Evolutionary conservation across 176 grass and related monocot species (phyloP).

Genomic region (Ananas comosus): DNA sequence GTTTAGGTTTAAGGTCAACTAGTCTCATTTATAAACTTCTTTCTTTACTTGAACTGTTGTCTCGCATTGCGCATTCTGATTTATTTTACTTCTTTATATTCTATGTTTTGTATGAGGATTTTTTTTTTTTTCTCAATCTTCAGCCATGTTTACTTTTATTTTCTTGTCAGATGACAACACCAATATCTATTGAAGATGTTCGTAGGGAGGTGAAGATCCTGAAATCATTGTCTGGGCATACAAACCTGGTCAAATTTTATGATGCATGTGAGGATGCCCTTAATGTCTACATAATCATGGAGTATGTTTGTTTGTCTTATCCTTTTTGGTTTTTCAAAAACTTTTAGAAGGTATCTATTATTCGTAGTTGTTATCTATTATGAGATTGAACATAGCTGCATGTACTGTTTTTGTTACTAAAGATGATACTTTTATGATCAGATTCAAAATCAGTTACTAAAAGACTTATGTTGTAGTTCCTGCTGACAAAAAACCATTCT

Average conservation of each 20-base stretch:
- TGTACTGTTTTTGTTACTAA: not conserved
- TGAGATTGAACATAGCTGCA: not conserved
- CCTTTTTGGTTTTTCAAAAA: not conserved
- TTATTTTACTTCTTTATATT: not conserved
- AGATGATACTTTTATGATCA: not conserved
- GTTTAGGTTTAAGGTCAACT: too few species aligned
- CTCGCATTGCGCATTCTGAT: not conserved
- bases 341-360: not conserved
- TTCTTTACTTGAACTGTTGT: too few species aligned
- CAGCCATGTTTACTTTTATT: constrained; percentile 6
- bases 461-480: not conserved
- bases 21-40: too few species aligned
- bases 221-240: constrained; percentile 88
- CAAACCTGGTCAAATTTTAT: constrained; percentile 88
- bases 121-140: constrained; percentile 16
- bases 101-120: not conserved
- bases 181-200: constrained; percentile 99
- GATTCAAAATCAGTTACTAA: not conserved
- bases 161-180: constrained; percentile 78
- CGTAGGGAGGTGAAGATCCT: constrained; percentile 96
- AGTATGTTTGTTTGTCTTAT: constrained; percentile 50
- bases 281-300: constrained; percentile 99
- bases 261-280: constrained; percentile 87
- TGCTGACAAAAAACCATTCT: not conserved
- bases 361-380: not conserved